Conservation (phyloP, 805 yeast genomes). For the Saccharomyces eubayanus region DNA sequence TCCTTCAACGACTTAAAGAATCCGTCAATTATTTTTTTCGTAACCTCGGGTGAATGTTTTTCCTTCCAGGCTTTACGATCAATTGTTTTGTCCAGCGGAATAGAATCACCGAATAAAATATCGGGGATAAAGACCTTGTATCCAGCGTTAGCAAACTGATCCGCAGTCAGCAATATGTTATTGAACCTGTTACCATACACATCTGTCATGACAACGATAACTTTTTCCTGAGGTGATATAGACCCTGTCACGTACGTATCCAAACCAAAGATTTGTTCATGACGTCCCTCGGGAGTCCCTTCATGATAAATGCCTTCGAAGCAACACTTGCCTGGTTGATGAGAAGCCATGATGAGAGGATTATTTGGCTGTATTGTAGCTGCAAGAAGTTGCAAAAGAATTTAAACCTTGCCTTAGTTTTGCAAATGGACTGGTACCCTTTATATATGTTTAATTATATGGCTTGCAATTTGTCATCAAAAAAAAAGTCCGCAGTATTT, state of each 20-base stretch:
- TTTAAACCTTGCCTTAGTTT: not conserved
- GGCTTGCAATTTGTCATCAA: not conserved
- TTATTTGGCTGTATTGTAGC: not conserved
- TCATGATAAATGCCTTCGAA: slow-evolving; percentile 37
- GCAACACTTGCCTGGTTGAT: slow-evolving; percentile 47
- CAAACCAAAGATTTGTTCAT: slow-evolving; percentile 36
- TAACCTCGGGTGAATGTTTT: slow-evolving; percentile 43
- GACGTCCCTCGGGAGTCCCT: slow-evolving; percentile 43
- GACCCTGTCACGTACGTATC: slow-evolving; percentile 43
- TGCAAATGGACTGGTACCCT: not conserved
- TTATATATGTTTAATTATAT: not conserved
- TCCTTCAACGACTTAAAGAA: slow-evolving; percentile 40
- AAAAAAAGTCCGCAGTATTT: not conserved
- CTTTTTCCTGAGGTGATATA: slow-evolving; percentile 32
- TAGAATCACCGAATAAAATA: slow-evolving; percentile 46
- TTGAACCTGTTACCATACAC: slow-evolving; percentile 52
- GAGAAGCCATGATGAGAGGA: slow-evolving; percentile 35
- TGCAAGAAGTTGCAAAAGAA: not conserved
- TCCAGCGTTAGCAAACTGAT: slow-evolving; percentile 51
- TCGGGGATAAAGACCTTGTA: slow-evolving; percentile 73
- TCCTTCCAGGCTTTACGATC: slow-evolving; percentile 42
- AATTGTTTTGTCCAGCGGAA: slow-evolving; percentile 19
- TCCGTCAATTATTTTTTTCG: slow-evolving; percentile 40
- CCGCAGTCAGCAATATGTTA: slow-evolving; percentile 58
- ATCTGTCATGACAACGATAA: slow-evolving; percentile 62